Percentiles rank a stretch among this genome's conserved stretches.
Conservation (phyloP, 2,329 filamentous ascomycete species). For the Penicillium psychrosexuale region DNA sequence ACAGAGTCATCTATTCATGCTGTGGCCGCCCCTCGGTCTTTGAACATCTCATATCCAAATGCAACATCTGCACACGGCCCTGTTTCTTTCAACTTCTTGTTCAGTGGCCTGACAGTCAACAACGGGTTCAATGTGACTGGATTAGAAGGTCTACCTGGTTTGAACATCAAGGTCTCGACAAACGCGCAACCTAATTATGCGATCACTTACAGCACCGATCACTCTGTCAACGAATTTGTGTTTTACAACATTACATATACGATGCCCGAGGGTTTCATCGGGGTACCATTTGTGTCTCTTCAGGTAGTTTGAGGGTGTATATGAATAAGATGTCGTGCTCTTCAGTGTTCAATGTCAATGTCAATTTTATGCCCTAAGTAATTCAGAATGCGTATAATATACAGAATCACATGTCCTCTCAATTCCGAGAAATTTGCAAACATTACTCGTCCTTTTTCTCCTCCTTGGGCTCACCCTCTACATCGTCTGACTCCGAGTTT, state of each 20-base stretch:
- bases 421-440: neutral
- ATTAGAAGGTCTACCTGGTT: slow-evolving; percentile 12
- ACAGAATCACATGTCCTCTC: neutral
- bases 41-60: slow-evolving; percentile 57
- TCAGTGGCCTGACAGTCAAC: slow-evolving; percentile 41
- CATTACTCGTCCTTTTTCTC: neutral
- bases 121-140: slow-evolving; percentile 36
- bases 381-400: neutral
- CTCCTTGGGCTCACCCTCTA: neutral
- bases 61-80: slow-evolving; percentile 20
- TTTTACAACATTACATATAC: slow-evolving; percentile 21
- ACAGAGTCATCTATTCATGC: slow-evolving; percentile 43
- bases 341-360: neutral
- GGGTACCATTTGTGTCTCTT: slow-evolving; percentile 12
- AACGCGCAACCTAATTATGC: slow-evolving; percentile 12
- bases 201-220: slow-evolving; percentile 16
- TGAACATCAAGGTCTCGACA: slow-evolving; percentile 11
- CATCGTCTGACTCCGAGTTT: neutral
- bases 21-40: slow-evolving; percentile 40
- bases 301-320: neutral
- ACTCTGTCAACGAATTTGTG: slow-evolving; percentile 16
- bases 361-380: neutral
- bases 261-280: slow-evolving; percentile 12
- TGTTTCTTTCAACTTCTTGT: slow-evolving; percentile 13
- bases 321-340: neutral